Evolutionary conservation across 169 alveolate species (phyloP), one percentile per base, ranked within the genome.

Genomic region (Babesia gibsoni): DNA sequence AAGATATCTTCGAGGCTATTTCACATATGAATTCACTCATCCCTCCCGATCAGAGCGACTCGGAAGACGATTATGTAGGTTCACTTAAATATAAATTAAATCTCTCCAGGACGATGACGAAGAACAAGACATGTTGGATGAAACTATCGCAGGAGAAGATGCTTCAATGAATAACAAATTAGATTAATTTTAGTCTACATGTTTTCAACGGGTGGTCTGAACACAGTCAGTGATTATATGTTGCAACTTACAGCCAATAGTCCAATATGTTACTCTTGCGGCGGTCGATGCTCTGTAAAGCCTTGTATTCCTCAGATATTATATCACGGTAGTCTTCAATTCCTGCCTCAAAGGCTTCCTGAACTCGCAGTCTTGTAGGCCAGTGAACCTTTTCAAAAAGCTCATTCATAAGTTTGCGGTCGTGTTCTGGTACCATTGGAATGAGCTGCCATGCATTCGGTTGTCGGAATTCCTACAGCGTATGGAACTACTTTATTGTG

Each of bases 281-380:
- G 53, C 67, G 80, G 50, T 45, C 48, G 52, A 39, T 10, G 32
- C 64, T 49, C 63, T 79, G 77, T 48, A 77, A 36, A 30, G 10
- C 56, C 39, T 35, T 32, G 74, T 82, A 84, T 52, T 84, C 90
- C 35, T 52, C 61, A 9, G 67, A 87, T 1, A 84, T 84, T 4
- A 84, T 61, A 6, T 66, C 75, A 18, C 91, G 78, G 59, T 84
- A 84, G 59, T 84, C 91, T 27, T 79, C 91, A 2, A 84, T 30
- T 42, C 91, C 91, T 20, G 46, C 50, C 64, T 83, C 91, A 75
- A 84, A 84, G 4, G 91, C 91, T 14, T 46, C 35, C 64, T 84
- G 91, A 12, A 84, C 91, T 5, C 87, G 72, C 27, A 65, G 84
- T 8, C 91, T 53, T 4, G 91, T 84, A 1, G 91, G 91, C 91